phyloP scores from a whole-genome alignment of 2,329 filamentous ascomycete species.

The Sporothrix schenckii region DNA sequence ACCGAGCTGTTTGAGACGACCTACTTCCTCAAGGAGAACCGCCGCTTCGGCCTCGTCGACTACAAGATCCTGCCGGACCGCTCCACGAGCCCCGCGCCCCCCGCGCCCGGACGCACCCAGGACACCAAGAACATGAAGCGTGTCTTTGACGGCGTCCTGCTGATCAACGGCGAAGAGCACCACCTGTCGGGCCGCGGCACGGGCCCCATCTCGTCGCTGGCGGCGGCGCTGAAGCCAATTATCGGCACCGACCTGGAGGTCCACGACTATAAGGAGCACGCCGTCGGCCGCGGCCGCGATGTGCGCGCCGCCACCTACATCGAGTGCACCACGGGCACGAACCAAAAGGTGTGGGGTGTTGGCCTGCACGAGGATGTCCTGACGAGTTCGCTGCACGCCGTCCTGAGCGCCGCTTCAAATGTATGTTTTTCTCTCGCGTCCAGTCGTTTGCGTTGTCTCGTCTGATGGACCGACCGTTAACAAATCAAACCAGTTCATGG shows the following conservation, averaged over 20 bases:
- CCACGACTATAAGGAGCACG: conserved; percentile 93
- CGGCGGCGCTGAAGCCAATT: conserved; percentile 74
- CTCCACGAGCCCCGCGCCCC: conserved; percentile 70
- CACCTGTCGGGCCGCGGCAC: conserved; percentile 79
- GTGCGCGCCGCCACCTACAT: conserved; percentile 97
- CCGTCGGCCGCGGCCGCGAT: conserved; percentile 76
- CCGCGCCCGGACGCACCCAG: conserved; percentile 67
- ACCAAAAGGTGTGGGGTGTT: conserved; percentile 82
- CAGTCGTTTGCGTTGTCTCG: background rate
- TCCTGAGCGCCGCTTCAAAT: conserved; percentile 82
- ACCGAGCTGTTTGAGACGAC: conserved; percentile 83
- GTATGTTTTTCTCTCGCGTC: conserved; percentile 58
- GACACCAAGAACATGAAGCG: conserved; percentile 78
- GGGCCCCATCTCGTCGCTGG: conserved; percentile 86
- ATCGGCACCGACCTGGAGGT: conserved; percentile 83
- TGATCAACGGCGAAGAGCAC: conserved; percentile 79
- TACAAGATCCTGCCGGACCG: conserved; percentile 89
- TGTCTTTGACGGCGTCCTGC: conserved; percentile 81
- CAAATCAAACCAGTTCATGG: conserved; percentile 64
- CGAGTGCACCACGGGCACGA: conserved; percentile 73
- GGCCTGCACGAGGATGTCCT: conserved; percentile 92
- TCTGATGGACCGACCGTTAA: conserved; percentile 8
- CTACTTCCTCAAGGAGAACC: conserved; percentile 82
- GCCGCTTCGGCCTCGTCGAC: conserved; percentile 83
- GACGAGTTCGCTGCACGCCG: conserved; percentile 82